These are phyloP conservation scores for Kazachstania martiniae DNA, from an alignment of 805 yeast genomes.

Conservation along the genomic window DNA sequence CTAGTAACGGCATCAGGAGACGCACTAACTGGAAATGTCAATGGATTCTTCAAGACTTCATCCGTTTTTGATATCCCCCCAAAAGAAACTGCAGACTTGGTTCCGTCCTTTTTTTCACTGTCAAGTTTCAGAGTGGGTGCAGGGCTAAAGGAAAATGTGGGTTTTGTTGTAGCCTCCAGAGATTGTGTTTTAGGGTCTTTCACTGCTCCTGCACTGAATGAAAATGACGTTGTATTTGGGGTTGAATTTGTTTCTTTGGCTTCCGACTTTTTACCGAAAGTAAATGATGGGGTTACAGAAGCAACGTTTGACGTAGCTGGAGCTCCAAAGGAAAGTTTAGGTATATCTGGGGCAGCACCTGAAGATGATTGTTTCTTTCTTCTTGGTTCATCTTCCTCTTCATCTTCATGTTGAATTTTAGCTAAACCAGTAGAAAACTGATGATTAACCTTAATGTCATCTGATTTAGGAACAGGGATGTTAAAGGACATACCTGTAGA, in stretches of 20 bases:
- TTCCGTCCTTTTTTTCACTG: not conserved
- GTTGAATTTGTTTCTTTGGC: too few species aligned
- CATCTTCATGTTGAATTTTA: too few species aligned
- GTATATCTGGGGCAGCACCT: slow-evolving; percentile 1
- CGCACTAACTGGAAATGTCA: not conserved
- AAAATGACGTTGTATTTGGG: not conserved
- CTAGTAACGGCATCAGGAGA: too few species aligned
- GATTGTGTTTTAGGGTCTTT: too few species aligned
- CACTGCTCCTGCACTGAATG: slow-evolving; percentile 1
- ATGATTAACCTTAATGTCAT: too few species aligned
- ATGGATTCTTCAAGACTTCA: not conserved
- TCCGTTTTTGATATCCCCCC: not conserved
- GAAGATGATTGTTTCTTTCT: slow-evolving; percentile 4
- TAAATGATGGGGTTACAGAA: not conserved
- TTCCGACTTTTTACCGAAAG: not conserved
- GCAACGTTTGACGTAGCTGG: not conserved
- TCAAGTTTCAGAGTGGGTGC: not conserved
- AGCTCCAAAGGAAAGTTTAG: slow-evolving; percentile 6
- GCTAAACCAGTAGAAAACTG: too few species aligned
- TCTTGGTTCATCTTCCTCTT: slow-evolving; percentile 6
- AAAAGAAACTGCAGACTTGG: not conserved
- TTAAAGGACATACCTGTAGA: too few species aligned
- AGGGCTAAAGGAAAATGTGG: slow-evolving; percentile 8
- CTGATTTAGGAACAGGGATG: too few species aligned
- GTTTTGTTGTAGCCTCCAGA: slow-evolving; percentile 1